A percentile compares a stretch with the other conserved stretches of the same genome.
Evolutionary conservation across 2,329 filamentous ascomycete genomes (phyloP).

Genomic region (Sporothrix phasma): DNA sequence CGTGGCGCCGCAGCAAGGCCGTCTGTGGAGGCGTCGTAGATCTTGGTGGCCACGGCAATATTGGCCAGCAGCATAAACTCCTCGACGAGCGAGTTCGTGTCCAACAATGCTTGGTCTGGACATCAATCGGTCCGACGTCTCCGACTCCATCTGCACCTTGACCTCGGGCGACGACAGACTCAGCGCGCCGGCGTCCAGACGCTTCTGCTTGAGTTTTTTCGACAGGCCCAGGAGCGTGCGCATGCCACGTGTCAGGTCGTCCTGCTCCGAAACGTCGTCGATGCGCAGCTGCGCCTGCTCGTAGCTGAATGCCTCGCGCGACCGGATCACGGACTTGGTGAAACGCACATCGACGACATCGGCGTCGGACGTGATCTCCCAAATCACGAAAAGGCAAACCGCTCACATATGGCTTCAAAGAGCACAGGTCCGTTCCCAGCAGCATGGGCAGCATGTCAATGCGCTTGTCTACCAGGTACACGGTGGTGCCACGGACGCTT

Average conservation of each 20-base stretch:
- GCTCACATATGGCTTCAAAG: slow-evolving; percentile 94
- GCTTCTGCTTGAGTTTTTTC: slow-evolving; percentile 86
- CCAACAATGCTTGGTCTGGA: slow-evolving; percentile 91
- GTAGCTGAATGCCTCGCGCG: slow-evolving; percentile 93
- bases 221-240: slow-evolving; percentile 77
- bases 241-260: slow-evolving; percentile 86
- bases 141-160: slow-evolving; percentile 86
- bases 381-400: slow-evolving; percentile 77
- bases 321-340: slow-evolving; percentile 96
- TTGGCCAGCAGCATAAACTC: slow-evolving; percentile 99
- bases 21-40: slow-evolving; percentile 90
- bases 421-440: slow-evolving; percentile 91
- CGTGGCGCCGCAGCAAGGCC: slow-evolving; percentile 85
- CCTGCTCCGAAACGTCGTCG: slow-evolving; percentile 76
- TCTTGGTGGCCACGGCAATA: slow-evolving; percentile 81
- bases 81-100: slow-evolving; percentile 95
- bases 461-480: slow-evolving; percentile 96
- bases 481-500: slow-evolving; percentile 85
- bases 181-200: slow-evolving; percentile 89
- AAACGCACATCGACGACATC: slow-evolving; percentile 80
- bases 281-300: slow-evolving; percentile 91
- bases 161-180: slow-evolving; percentile 98
- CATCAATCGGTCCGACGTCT: slow-evolving; percentile 90
- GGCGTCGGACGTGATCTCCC: slow-evolving; percentile 73
- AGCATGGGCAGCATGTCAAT: slow-evolving; percentile 99